Conservation (phyloP, 208 protist species). For the Acanthamoeba sp. region DNA sequence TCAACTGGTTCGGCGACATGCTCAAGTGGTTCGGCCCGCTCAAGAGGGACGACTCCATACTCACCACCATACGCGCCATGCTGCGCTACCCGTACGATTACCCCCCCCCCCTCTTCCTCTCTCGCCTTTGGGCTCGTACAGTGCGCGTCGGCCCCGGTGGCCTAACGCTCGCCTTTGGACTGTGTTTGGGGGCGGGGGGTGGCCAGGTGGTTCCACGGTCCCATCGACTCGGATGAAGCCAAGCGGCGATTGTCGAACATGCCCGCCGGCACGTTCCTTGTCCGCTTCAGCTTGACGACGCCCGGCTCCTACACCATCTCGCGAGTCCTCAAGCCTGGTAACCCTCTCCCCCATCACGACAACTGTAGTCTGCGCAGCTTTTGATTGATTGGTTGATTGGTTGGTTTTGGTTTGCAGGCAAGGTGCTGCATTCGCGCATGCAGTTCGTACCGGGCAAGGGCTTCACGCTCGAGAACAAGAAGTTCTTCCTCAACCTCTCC, state of each 20-base stretch:
- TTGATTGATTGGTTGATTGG: neutral
- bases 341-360: neutral
- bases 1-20: slow-evolving; percentile 69
- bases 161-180: neutral
- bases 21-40: slow-evolving; percentile 73
- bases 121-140: too few relatives aligned
- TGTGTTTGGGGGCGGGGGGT: neutral
- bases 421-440: slow-evolving; percentile 60
- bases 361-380: neutral
- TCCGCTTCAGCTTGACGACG: slow-evolving; percentile 71
- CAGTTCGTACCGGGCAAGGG: slow-evolving; percentile 66
- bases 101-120: neutral
- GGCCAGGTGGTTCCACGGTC: slow-evolving; percentile 58
- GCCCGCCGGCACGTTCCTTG: slow-evolving; percentile 64
- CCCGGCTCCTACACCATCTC: slow-evolving; percentile 72
- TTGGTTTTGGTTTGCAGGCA: neutral
- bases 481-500: slow-evolving; percentile 54
- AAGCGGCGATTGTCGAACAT: slow-evolving; percentile 66
- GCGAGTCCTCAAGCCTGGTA: slow-evolving; percentile 72
- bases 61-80: slow-evolving; percentile 3
- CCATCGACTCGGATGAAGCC: slow-evolving; percentile 69
- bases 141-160: too few relatives aligned
- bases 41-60: slow-evolving; percentile 41
- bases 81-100: slow-evolving; percentile 35
- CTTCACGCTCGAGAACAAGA: slow-evolving; percentile 72